Conservation (phyloP, 73 alveolate species). For the Paramecium tetraurelia region DNA sequence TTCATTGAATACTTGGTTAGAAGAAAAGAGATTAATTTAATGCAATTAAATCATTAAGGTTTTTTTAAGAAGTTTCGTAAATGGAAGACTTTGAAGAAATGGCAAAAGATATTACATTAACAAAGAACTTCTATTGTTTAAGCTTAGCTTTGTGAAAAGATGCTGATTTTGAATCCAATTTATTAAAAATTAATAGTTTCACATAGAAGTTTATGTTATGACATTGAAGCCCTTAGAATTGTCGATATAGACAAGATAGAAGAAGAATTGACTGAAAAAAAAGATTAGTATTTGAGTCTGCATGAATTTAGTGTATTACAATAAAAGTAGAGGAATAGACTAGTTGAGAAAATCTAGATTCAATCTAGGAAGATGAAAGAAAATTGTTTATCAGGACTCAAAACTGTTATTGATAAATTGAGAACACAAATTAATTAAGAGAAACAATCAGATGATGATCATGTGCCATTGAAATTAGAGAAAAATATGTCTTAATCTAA, state of each 20-base stretch:
- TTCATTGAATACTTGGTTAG: conserved; percentile 75
- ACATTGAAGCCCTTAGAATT: conserved; percentile 78
- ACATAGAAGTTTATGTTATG: conserved; percentile 74
- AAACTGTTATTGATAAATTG: conserved; percentile 73
- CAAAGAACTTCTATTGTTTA: conserved; percentile 69
- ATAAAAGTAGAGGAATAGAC: conserved; percentile 54
- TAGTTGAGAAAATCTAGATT: conserved; percentile 61
- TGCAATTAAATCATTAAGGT: conserved; percentile 75
- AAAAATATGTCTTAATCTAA: neutral
- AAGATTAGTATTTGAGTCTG: neutral
- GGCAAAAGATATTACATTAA: conserved; percentile 76
- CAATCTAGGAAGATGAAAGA: conserved; percentile 66
- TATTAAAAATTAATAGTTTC: conserved; percentile 70
- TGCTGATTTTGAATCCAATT: conserved; percentile 70
- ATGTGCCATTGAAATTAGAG: neutral
- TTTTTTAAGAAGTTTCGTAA: conserved; percentile 81
- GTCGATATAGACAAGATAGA: conserved; percentile 70
- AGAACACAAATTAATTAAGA: conserved; percentile 57
- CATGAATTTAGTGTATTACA: conserved; percentile 68
- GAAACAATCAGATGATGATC: conserved; percentile 48
- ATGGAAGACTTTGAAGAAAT: conserved; percentile 86
- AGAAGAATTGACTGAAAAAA: conserved; percentile 57
- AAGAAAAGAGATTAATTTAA: conserved; percentile 82
- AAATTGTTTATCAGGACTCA: conserved; percentile 71
- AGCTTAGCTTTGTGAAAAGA: conserved; percentile 72